phyloP scores from a whole-genome alignment of 352 stramenopile species.

The Aphanomyces astaci region DNA sequence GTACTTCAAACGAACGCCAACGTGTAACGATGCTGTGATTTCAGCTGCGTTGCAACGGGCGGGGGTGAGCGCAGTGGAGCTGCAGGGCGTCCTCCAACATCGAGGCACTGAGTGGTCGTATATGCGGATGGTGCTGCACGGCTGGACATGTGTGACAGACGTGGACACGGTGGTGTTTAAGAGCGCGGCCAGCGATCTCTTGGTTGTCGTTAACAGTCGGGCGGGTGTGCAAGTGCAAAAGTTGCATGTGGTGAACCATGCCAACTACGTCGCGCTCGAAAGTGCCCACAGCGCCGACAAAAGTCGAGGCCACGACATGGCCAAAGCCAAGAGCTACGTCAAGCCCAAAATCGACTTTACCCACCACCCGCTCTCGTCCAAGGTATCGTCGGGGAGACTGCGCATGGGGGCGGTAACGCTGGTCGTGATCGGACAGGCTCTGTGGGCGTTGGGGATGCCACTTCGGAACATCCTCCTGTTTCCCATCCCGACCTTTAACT shows the following conservation, averaged over 20 bases:
- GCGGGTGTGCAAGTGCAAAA: neutral
- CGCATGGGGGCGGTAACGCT: neutral
- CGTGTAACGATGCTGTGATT: neutral
- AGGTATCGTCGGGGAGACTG: neutral
- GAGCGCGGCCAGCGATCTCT: neutral
- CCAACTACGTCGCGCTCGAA: neutral
- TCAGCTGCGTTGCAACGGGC: neutral
- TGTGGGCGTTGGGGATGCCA: constrained; percentile 32
- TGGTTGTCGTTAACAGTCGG: neutral
- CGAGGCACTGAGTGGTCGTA: neutral
- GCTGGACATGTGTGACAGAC: neutral
- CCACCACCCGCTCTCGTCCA: neutral
- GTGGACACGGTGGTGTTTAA: neutral
- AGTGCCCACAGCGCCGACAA: neutral
- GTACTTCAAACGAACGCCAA: neutral
- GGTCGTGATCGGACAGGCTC: constrained; percentile 26
- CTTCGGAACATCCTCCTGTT: constrained; percentile 40
- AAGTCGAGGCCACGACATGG: no score
- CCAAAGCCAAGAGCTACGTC: neutral
- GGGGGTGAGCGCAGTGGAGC: neutral
- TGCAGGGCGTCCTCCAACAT: neutral
- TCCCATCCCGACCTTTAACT: constrained; percentile 27
- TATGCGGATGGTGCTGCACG: neutral
- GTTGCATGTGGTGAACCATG: neutral
- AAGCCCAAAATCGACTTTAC: neutral